Evolutionary conservation across 192 early-diverging fungal genomes (phyloP).

Genomic region (Linnemannia zychae): DNA sequence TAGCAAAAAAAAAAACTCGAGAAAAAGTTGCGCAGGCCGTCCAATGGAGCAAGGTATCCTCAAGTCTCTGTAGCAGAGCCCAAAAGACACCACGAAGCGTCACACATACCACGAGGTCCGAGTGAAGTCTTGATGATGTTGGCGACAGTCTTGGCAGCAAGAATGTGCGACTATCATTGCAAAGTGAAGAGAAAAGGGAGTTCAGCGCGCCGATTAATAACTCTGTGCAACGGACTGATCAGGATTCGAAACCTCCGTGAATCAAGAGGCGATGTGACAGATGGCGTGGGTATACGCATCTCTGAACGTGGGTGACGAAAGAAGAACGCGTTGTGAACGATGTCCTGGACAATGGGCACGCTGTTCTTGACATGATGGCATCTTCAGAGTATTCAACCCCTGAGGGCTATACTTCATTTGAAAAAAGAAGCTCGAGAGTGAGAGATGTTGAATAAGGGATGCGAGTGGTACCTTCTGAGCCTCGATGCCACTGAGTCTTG

Average conservation of each 20-base stretch:
- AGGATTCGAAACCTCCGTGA: slow-evolving; percentile 2
- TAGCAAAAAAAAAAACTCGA: background rate
- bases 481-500: slow-evolving; percentile 90
- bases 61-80: background rate
- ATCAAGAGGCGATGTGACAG: background rate
- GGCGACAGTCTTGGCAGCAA: slow-evolving; percentile 97
- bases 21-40: background rate
- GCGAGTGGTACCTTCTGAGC: slow-evolving; percentile 89
- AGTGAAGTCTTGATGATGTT: slow-evolving; percentile 99
- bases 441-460: background rate
- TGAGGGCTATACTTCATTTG: slow-evolving; percentile 1
- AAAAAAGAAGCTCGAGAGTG: background rate
- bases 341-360: background rate
- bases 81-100: background rate
- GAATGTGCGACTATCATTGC: slow-evolving; percentile 89
- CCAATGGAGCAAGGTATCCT: background rate
- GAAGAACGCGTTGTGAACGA: background rate
- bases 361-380: background rate
- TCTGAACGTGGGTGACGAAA: background rate
- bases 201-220: background rate
- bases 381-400: background rate
- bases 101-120: slow-evolving; percentile 88
- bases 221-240: slow-evolving; percentile 1
- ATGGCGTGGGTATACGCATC: background rate
- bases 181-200: background rate